phyloP scores from a whole-genome alignment of 257 asterid genomes.

The Anisodus acutangulus region DNA sequence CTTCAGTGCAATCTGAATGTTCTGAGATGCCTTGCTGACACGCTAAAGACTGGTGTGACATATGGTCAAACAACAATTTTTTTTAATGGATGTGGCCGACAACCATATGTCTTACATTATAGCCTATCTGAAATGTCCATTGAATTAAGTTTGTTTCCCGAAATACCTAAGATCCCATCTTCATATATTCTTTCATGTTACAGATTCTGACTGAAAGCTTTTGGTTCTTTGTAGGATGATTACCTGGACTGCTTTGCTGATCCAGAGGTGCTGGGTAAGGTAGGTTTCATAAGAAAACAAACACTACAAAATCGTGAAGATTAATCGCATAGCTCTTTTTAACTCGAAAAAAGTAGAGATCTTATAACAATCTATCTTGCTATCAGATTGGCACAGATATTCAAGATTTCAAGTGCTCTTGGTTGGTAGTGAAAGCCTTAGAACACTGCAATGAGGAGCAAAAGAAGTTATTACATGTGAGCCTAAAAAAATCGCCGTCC shows the following conservation, averaged over 20 bases:
- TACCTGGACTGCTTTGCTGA: conserved; percentile 55
- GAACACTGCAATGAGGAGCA: conserved; percentile 44
- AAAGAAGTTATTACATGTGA: conserved; percentile 42
- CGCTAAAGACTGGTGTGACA: neutral
- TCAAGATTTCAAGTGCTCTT: conserved; percentile 52
- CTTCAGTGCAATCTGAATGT: neutral
- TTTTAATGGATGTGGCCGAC: neutral
- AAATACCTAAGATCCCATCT: neutral
- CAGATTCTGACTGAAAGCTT: neutral
- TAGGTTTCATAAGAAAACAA: conserved; percentile 21
- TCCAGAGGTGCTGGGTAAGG: conserved; percentile 51
- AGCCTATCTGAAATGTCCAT: neutral
- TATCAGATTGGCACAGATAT: conserved; percentile 44
- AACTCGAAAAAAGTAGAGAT: neutral
- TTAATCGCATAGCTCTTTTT: neutral
- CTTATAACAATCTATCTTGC: neutral
- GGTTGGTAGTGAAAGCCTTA: conserved; percentile 51
- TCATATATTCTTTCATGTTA: neutral
- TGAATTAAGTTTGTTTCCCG: neutral
- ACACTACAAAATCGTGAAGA: conserved; percentile 7
- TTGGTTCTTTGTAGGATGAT: conserved; percentile 45
- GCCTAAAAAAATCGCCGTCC: neutral
- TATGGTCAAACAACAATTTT: neutral
- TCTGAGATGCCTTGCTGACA: neutral
- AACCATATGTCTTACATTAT: neutral